These are phyloP conservation scores for Eucalyptus paniculata DNA, from an alignment of 345 rosid species.

Conservation along the genomic window DNA sequence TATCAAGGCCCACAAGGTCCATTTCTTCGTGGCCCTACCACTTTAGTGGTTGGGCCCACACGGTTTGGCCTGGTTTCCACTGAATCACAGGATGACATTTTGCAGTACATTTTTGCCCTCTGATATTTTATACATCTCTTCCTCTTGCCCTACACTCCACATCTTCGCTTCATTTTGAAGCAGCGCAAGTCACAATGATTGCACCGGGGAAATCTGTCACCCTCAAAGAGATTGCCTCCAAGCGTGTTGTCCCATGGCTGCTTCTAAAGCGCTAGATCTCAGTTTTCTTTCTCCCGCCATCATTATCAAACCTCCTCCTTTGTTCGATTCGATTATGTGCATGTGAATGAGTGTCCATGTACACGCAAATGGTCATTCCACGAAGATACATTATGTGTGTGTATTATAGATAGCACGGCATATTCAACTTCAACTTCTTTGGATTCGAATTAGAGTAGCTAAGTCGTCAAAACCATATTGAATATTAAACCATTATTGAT, in stretches of 20 bases:
- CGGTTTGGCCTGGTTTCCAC: neutral
- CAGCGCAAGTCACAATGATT: neutral
- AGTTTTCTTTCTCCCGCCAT: neutral
- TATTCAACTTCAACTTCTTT: neutral
- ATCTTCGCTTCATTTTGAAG: neutral
- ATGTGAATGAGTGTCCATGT: neutral
- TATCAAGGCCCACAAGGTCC: neutral
- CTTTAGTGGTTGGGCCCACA: neutral
- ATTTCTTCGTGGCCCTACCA: neutral
- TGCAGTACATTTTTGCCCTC: neutral
- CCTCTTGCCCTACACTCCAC: neutral
- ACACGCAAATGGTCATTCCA: neutral
- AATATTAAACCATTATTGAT: no score
- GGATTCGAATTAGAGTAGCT: neutral
- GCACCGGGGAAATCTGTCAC: neutral
- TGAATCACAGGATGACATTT: neutral
- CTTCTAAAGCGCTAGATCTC: neutral
- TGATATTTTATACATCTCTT: neutral
- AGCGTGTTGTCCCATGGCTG: neutral
- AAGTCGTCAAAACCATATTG: neutral
- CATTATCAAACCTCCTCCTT: neutral
- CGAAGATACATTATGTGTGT: neutral
- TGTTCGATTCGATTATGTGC: neutral
- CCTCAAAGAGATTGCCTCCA: neutral
- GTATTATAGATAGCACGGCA: neutral